Percentiles rank a stretch among this genome's conserved stretches.
Conservation (phyloP, 331 rosid species). For the Malus hybrid region DNA sequence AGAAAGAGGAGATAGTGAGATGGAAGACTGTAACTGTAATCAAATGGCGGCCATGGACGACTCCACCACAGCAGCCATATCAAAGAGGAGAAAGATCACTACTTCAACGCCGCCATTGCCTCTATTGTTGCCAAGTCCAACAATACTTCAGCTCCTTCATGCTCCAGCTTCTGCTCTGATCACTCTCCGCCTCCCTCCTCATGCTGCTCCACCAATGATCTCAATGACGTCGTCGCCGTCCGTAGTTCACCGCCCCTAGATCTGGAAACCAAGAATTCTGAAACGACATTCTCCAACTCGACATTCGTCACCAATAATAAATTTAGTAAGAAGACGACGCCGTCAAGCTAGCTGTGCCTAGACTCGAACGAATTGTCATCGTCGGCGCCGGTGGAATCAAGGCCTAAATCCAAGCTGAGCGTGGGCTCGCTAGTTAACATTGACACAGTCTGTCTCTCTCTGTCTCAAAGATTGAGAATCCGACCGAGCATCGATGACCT, state of each 20-base stretch:
- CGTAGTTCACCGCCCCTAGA: constrained; percentile 24
- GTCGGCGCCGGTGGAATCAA: no score
- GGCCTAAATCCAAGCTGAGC: no score
- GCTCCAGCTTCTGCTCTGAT: constrained; percentile 17
- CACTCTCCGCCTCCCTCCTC: constrained; percentile 20
- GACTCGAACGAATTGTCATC: no score
- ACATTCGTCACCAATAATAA: constrained; percentile 10
- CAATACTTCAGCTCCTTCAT: neutral
- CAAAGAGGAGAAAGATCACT: constrained; percentile 42
- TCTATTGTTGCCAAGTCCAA: neutral
- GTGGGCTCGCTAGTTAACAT: no score
- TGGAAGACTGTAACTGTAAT: constrained; percentile 41
- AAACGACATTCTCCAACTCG: constrained; percentile 38
- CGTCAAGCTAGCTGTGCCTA: no score
- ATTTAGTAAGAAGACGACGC: constrained; percentile 14
- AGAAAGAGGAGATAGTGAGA: neutral
- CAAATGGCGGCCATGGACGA: constrained; percentile 38
- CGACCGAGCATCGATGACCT: constrained; percentile 26
- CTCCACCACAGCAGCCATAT: constrained; percentile 8
- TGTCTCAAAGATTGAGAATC: no score
- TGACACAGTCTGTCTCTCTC: no score
- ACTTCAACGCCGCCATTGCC: neutral
- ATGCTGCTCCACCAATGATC: constrained; percentile 35
- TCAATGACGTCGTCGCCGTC: constrained; percentile 19
- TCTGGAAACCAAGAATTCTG: constrained; percentile 67